Evolutionary conservation across 306 rosid species (phyloP).

Genomic region (Citrullus colocynthis): DNA sequence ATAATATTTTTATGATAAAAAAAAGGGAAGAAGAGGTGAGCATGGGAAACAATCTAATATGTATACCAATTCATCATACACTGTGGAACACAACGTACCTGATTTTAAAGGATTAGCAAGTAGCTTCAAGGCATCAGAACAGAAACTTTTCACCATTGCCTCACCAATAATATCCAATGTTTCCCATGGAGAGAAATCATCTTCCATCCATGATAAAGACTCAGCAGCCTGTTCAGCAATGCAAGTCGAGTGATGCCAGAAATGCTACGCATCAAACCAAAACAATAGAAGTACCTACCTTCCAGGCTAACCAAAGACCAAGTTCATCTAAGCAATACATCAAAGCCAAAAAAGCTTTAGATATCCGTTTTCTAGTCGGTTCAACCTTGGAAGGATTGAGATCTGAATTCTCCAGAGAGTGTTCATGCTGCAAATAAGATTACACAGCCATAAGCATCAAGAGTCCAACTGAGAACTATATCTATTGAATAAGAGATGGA

Average conservation of each 20-base stretch:
- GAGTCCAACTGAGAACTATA: not conserved
- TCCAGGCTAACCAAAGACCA: conserved; percentile 61
- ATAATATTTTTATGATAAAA: not conserved
- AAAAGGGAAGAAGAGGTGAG: not conserved
- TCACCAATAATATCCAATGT: conserved; percentile 31
- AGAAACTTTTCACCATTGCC: conserved; percentile 31
- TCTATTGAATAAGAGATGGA: not conserved
- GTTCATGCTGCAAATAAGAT: conserved; percentile 34
- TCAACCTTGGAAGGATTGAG: conserved; percentile 22
- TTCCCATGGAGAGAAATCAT: conserved; percentile 32
- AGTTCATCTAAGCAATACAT: conserved; percentile 56
- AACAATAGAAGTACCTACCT: conserved; percentile 33
- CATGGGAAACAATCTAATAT: not conserved
- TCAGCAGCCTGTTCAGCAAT: conserved; percentile 50
- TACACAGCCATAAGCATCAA: not conserved
- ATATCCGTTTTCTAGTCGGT: conserved; percentile 29
- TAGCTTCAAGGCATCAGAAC: conserved; percentile 19
- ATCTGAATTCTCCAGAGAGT: conserved; percentile 18
- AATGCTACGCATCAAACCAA: not conserved
- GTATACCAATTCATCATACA: not conserved
- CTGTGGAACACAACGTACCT: conserved; percentile 24
- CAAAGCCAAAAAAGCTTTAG: conserved; percentile 23
- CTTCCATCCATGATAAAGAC: conserved; percentile 24
- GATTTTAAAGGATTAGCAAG: conserved; percentile 26
- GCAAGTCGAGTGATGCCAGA: conserved; percentile 8